Evolutionary conservation across 140 eudicot species (phyloP), one percentile per base, ranked within the genome.

Genomic region (Senecio squalidus): DNA sequence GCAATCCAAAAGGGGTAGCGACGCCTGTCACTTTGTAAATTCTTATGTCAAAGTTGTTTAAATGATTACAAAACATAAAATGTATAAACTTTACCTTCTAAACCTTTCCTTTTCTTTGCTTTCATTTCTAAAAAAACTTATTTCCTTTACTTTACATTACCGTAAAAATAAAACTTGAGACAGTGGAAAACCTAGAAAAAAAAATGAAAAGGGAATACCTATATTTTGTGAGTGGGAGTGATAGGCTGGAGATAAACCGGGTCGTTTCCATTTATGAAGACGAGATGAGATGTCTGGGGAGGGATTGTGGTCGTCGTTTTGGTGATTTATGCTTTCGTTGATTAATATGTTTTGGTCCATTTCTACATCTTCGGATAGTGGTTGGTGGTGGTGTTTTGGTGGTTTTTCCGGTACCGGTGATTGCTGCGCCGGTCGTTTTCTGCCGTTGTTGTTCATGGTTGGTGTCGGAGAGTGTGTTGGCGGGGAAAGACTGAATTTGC

Each of bases 261-360:
- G 98, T 0, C 98, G 96, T 44, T 84, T 82, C 98, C 98, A 92
- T 60, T 92, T 92, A 9, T 33, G 22, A 16, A 92, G 74, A 14
- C 95, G 85, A 18, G n/a, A n/a, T n/a, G n/a, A n/a, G n/a, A n/a
- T n/a, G n/a, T n/a, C n/a, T n/a, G n/a, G n/a, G n/a, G n/a, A n/a
- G n/a, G n/a, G n/a, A n/a, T n/a, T n/a, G n/a, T n/a, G n/a, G n/a
- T n/a, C n/a, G n/a, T n/a, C n/a, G n/a, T n/a, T n/a, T n/a, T n/a
- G n/a, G n/a, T n/a, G n/a, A n/a, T n/a, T n/a, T n/a, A n/a, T n/a
- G n/a, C n/a, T n/a, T 74, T 92, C 83, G 34, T 84, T 83, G 11
- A 81, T 71, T 69, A 81, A 92, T 0, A 92, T 78, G 34, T 92
- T 96, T 67, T 84, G 96, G 44, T 92, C 98, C 50, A 92, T 30